Evolutionary conservation across 78 protist species (phyloP).

Genomic region (Dictyostelium citrinum): DNA sequence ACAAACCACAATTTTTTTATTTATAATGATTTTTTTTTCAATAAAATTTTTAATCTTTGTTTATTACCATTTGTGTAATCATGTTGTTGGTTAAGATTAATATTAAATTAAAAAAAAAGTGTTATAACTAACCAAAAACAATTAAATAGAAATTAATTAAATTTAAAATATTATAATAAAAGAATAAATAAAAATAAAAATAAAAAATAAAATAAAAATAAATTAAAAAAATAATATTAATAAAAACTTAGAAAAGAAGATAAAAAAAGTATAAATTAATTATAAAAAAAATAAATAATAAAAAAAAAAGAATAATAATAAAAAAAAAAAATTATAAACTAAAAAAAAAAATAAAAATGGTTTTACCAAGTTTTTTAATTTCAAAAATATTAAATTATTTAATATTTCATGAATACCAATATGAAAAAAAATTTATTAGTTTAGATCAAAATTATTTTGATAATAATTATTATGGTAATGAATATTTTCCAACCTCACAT

Average conservation of each 20-base stretch:
- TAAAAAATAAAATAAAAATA: too few species aligned
- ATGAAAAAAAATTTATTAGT: neutral
- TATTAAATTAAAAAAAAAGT: too few species aligned
- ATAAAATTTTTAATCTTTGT: neutral
- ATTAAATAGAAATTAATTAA: neutral
- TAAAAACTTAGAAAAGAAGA: neutral
- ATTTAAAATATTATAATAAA: too few species aligned
- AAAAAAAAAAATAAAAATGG: neutral
- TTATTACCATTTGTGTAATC: neutral
- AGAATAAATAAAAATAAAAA: too few species aligned
- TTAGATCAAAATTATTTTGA: neutral
- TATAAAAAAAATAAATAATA: too few species aligned
- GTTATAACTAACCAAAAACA: neutral
- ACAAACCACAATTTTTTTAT: slow-evolving; percentile 3
- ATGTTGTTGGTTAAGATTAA: too few species aligned
- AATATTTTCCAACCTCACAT: neutral
- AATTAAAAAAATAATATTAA: too few species aligned
- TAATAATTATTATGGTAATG: too few species aligned
- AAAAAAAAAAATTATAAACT: too few species aligned
- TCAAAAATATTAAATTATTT: neutral
- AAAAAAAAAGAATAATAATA: too few species aligned
- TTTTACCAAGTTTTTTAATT: neutral
- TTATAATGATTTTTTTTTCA: too few species aligned
- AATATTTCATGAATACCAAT: neutral
- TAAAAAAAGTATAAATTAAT: too few species aligned